Base-by-base conservation (phyloP, 2,329 filamentous ascomycete species). In the Aspergillus sp. region DNA sequence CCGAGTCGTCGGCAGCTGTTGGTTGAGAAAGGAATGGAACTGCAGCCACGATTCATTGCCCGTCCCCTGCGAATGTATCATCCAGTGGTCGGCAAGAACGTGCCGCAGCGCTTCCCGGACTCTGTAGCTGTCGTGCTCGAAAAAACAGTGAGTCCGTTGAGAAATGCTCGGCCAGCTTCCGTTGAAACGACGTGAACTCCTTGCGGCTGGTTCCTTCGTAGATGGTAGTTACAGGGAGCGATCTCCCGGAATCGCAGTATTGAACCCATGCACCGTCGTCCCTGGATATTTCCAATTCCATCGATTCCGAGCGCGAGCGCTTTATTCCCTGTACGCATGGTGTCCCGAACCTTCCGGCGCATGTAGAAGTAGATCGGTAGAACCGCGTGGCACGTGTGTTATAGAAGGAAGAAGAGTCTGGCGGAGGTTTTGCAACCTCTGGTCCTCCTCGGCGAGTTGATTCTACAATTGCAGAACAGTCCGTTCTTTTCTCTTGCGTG, bases 391-490 rank as follows among this genome's bases (percentile, higher is more conserved):
- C 12, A 14, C 11, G 4, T 11, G 32, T 11, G 32, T 14, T 14
- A 36, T 11, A 6, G 14, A n/a, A n/a, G 16, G 3, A 6, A n/a
- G 14, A 39, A 39, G 29, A 4, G 20, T 22, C 3, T 55, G 47
- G n/a, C 51, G 58, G 1, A 46, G 39, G 6, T 49, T 31, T 14
- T 31, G 50, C 2, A 63, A 22, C 39, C 49, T 24, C 26, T 36
- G 24, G 26, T 60, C 11, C 22, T 58, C 58, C 2, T 29, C 32
- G 0, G 58, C 58, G 16, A 61, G 51, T 31, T 56, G 29, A 45
- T 36, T 53, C n/a, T 45, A 56, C 11, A 60, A 36, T 6, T 58
- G 20, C 10, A 65, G 36, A 9, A 60, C 12, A 7, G 50, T 55
- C 12, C 58, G 60, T 42, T 58, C 18, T 29, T 59, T 61, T n/a